A percentile compares a stretch with the other conserved stretches of the same genome.
Evolutionary conservation across 116 monocot species (phyloP).

Genomic region (Cymodocea nodosa): DNA sequence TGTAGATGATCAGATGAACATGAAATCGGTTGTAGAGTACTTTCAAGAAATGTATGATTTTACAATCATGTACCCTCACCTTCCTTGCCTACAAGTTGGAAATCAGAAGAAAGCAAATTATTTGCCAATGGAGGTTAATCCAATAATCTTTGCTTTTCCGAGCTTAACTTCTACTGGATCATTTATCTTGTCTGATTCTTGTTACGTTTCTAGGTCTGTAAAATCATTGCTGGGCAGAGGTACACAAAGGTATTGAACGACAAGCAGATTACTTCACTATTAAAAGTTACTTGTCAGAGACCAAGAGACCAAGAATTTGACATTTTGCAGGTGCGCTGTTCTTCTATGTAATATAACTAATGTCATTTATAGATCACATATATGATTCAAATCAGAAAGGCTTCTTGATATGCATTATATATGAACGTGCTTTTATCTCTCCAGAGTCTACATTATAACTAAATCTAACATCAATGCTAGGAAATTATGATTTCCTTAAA

Average conservation of each 20-base stretch:
- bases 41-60: conserved; percentile 79
- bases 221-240: conserved; percentile 75
- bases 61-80: conserved; percentile 48
- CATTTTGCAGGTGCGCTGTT: conserved; percentile 34
- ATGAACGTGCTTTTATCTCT: too few species aligned
- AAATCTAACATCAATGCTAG: too few species aligned
- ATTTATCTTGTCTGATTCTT: not conserved
- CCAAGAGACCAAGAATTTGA: conserved; percentile 58
- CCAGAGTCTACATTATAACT: too few species aligned
- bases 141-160: too few species aligned
- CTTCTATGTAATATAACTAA: too few species aligned
- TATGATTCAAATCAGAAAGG: too few species aligned
- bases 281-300: conserved; percentile 81
- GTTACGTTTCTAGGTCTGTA: conserved; percentile 43
- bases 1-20: conserved; percentile 82
- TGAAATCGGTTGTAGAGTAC: conserved; percentile 78
- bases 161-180: not conserved
- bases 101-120: conserved; percentile 71
- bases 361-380: too few species aligned
- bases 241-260: conserved; percentile 76
- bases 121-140: conserved; percentile 76
- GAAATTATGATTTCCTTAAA: too few species aligned
- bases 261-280: conserved; percentile 68
- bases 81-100: conserved; percentile 85
- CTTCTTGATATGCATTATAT: too few species aligned